A percentile compares a stretch with the other conserved stretches of the same genome.
phyloP scores from a whole-genome alignment of 148 eudicot species.

The Rhododendron henanense region DNA sequence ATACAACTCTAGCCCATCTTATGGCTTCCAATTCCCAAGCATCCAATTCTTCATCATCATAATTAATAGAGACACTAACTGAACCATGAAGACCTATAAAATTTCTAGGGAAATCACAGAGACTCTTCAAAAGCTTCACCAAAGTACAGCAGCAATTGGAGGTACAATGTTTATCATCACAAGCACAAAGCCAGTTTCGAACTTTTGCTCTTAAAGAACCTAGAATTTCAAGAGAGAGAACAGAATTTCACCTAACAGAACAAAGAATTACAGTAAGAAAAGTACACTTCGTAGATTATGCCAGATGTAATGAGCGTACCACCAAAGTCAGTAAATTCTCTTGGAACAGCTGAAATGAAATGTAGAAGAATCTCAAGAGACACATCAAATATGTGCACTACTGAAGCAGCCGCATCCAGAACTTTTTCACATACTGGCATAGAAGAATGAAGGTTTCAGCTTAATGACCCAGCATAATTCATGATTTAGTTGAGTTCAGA shows the following conservation, averaged over 20 bases:
- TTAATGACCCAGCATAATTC: slow-evolving; percentile 6
- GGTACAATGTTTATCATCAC: slow-evolving; percentile 21
- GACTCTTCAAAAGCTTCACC: slow-evolving; percentile 39
- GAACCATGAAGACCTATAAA: slow-evolving; percentile 33
- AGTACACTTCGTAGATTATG: slow-evolving; percentile 2
- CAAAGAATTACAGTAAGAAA: slow-evolving; percentile 2
- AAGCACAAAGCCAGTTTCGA: slow-evolving; percentile 60
- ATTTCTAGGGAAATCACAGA: slow-evolving; percentile 42
- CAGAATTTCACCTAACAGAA: background rate
- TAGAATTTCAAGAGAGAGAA: slow-evolving; percentile 20
- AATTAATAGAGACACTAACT: slow-evolving; percentile 25
- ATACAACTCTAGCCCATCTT: slow-evolving; percentile 85
- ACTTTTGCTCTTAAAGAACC: slow-evolving; percentile 60
- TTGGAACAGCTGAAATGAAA: slow-evolving; percentile 79
- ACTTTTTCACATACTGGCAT: slow-evolving; percentile 71
- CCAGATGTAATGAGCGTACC: slow-evolving; percentile 41
- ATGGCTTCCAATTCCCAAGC: slow-evolving; percentile 73
- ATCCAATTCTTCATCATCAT: slow-evolving; percentile 75
- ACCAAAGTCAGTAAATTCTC: slow-evolving; percentile 69
- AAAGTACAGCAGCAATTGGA: slow-evolving; percentile 16
- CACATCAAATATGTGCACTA: slow-evolving; percentile 49
- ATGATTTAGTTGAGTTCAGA: background rate
- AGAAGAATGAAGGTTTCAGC: slow-evolving; percentile 13
- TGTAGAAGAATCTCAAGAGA: slow-evolving; percentile 67
- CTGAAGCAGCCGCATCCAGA: slow-evolving; percentile 59